Percentiles rank a stretch among this genome's conserved stretches.
These are phyloP conservation scores for Erodium moschatum DNA, from an alignment of 441 rosid genomes.

Conservation along the genomic window DNA sequence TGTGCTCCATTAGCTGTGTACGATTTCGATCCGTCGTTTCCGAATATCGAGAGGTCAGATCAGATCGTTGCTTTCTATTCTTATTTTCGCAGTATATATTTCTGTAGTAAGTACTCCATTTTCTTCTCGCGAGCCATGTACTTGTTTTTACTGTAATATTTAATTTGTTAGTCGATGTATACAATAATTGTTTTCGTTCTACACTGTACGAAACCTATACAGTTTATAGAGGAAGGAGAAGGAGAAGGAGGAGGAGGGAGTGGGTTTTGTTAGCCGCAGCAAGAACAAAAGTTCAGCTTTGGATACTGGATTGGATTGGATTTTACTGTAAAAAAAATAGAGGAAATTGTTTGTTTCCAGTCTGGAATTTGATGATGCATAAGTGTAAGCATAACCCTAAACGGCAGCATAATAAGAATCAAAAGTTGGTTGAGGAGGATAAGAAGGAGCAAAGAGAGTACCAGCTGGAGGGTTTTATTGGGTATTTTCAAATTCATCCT, in stretches of 20 bases:
- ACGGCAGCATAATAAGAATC: conserved; percentile 22
- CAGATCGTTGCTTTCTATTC: conserved; percentile 43
- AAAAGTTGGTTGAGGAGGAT: conserved; percentile 38
- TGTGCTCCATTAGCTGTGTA: conserved; percentile 29
- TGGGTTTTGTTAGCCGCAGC: conserved; percentile 2
- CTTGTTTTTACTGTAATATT: background rate
- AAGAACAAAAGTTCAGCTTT: conserved; percentile 6
- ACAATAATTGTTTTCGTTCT: background rate
- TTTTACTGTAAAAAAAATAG: background rate
- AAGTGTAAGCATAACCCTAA: conserved; percentile 1
- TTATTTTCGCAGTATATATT: background rate
- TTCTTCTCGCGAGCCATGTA: background rate
- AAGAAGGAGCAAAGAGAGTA: conserved; percentile 6
- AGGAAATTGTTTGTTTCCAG: conserved; percentile 12
- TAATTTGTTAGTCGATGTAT: conserved; percentile 7
- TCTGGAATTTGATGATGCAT: conserved; percentile 51
- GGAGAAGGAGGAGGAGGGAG: background rate
- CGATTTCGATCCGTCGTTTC: conserved; percentile 20
- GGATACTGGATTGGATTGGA: conserved; percentile 4
- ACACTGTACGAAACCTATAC: background rate
- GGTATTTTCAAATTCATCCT: conserved; percentile 38
- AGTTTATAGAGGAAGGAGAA: conserved; percentile 6
- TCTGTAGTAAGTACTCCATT: background rate
- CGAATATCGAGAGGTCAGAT: conserved; percentile 28
- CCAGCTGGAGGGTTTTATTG: conserved; percentile 34